These are phyloP conservation scores for Trametes sanguinea DNA, from an alignment of 768 basidiomycete genomes.

Conservation along the genomic window DNA sequence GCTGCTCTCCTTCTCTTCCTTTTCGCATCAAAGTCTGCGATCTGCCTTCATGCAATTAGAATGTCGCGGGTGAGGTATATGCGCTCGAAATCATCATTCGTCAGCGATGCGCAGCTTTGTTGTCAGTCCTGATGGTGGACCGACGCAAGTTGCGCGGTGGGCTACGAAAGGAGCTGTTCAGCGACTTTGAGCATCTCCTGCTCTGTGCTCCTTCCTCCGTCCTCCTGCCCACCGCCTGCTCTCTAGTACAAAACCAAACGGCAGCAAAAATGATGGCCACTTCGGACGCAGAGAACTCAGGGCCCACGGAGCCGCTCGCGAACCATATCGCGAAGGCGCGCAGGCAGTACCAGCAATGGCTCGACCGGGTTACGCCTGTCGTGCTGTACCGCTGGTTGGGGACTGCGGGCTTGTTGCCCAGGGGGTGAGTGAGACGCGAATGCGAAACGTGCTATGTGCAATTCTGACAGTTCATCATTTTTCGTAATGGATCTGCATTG, in stretches of 20 bases:
- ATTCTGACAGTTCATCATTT: too few species aligned
- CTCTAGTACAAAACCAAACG: not conserved
- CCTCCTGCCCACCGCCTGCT: not conserved
- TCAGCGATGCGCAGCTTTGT: too few species aligned
- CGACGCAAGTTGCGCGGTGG: too few species aligned
- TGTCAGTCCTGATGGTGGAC: too few species aligned
- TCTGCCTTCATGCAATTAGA: too few species aligned
- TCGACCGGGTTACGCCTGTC: conserved; percentile 94
- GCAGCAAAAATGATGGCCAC: conserved; percentile 30
- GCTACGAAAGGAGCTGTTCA: too few species aligned
- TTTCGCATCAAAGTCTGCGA: too few species aligned
- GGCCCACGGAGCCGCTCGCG: conserved; percentile 34
- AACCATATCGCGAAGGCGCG: conserved; percentile 51
- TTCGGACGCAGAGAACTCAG: conserved; percentile 25
- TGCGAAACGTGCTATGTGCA: not conserved
- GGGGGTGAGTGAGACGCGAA: conserved; percentile 62
- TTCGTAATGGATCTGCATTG: too few species aligned
- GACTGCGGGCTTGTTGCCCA: conserved; percentile 77
- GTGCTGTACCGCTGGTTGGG: conserved; percentile 84
- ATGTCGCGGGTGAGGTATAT: too few species aligned
- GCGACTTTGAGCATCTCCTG: not conserved
- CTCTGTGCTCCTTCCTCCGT: not conserved
- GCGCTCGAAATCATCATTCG: too few species aligned
- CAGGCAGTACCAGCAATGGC: conserved; percentile 80
- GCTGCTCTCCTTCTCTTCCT: too few species aligned